Percentiles rank a stretch among this genome's conserved stretches.
These are phyloP conservation scores for Angophora floribunda DNA, from an alignment of 345 rosid genomes.

Conservation along the genomic window DNA sequence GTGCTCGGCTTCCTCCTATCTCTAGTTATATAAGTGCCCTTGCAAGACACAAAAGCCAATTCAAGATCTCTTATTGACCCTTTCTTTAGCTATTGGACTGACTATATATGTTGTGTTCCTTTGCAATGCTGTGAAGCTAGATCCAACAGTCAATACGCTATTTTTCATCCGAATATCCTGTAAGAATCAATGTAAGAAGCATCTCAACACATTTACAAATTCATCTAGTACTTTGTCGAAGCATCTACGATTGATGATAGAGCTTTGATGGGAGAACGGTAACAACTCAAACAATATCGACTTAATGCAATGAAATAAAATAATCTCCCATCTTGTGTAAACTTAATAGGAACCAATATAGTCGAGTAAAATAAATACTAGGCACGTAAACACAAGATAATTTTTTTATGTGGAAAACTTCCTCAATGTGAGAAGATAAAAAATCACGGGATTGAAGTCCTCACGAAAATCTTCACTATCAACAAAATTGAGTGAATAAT, in stretches of 20 bases:
- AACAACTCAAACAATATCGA: too few relatives aligned
- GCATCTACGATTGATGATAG: neutral
- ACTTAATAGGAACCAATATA: too few relatives aligned
- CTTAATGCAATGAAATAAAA: too few relatives aligned
- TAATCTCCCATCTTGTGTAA: too few relatives aligned
- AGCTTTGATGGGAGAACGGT: neutral
- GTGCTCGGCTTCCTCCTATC: neutral
- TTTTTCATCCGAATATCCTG: neutral
- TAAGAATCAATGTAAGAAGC: neutral
- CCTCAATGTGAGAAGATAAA: too few relatives aligned
- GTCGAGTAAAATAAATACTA: too few relatives aligned
- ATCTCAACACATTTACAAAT: neutral
- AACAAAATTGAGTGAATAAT: too few relatives aligned
- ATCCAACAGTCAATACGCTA: neutral
- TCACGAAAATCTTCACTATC: too few relatives aligned
- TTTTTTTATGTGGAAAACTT: too few relatives aligned
- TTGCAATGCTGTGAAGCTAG: neutral
- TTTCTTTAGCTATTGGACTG: too few relatives aligned
- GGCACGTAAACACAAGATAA: too few relatives aligned
- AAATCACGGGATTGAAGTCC: too few relatives aligned
- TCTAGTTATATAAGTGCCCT: neutral
- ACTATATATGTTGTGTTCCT: neutral
- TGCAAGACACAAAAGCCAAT: neutral
- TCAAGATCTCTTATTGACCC: neutral
- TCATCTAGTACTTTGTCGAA: neutral